A percentile compares a stretch with the other conserved stretches of the same genome.
Evolutionary conservation across 371 early-diverging fungal genomes (phyloP).

Genomic region (Circinella minor): DNA sequence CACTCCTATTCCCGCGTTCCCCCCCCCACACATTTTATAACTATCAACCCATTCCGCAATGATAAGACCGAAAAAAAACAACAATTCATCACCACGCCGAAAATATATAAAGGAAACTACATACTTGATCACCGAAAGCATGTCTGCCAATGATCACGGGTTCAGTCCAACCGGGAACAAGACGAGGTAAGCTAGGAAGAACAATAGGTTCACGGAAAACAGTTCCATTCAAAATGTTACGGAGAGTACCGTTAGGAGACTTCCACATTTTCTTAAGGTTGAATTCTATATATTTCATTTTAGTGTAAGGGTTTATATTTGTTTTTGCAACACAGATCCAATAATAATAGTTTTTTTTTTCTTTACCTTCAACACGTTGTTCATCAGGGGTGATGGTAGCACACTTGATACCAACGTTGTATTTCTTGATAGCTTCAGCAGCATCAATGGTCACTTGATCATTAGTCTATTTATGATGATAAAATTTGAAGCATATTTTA

Average conservation of each 20-base stretch:
- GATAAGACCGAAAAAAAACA: too few species aligned
- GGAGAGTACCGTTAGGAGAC: slow-evolving; percentile 97
- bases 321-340: background rate
- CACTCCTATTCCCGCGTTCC: too few species aligned
- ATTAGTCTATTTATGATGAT: slow-evolving; percentile 67
- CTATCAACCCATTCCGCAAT: too few species aligned
- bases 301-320: background rate
- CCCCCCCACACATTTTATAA: too few species aligned
- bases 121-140: slow-evolving; percentile 95
- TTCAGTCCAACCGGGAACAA: slow-evolving; percentile 95
- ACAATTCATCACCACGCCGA: too few species aligned
- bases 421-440: slow-evolving; percentile 95
- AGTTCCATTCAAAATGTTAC: slow-evolving; percentile 96
- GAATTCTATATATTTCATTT: slow-evolving; percentile 72
- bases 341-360: background rate
- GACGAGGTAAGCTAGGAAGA: slow-evolving; percentile 84
- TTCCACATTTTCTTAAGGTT: slow-evolving; percentile 96
- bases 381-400: slow-evolving; percentile 99
- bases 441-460: slow-evolving; percentile 97
- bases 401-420: slow-evolving; percentile 98
- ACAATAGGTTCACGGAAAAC: slow-evolving; percentile 98
- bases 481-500: background rate
- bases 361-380: slow-evolving; percentile 85
- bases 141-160: slow-evolving; percentile 97
- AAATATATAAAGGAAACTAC: too few species aligned